Percentiles rank a stretch among this genome's conserved stretches.
phyloP scores from a whole-genome alignment of 306 rosid species.

The Bauhinia variegata region DNA sequence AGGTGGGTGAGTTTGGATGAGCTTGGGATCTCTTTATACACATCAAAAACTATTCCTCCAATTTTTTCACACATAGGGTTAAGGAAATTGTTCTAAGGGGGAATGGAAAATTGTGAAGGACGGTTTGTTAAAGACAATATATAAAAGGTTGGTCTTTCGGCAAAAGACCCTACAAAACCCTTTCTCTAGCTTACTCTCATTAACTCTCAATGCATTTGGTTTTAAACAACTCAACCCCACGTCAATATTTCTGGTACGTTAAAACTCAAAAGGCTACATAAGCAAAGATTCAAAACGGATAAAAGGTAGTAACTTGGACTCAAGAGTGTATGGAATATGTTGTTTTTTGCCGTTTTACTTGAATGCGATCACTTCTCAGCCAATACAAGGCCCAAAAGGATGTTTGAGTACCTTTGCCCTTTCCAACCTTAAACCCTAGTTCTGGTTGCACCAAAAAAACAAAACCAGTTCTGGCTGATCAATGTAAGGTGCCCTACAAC shows the following conservation, averaged over 20 bases:
- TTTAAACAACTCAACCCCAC: slow-evolving; percentile 49
- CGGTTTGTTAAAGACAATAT: slow-evolving; percentile 38
- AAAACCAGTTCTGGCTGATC: not conserved
- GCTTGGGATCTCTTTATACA: slow-evolving; percentile 77
- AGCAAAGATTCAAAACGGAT: not conserved
- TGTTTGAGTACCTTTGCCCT: slow-evolving; percentile 43
- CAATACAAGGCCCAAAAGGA: slow-evolving; percentile 32
- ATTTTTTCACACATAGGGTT: slow-evolving; percentile 41
- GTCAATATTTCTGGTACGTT: slow-evolving; percentile 54
- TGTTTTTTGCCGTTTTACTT: slow-evolving; percentile 30
- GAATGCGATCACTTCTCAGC: slow-evolving; percentile 37
- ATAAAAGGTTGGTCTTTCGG: slow-evolving; percentile 83
- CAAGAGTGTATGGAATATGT: not conserved
- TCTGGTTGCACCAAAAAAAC: not conserved
- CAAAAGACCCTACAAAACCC: slow-evolving; percentile 47
- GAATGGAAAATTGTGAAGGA: slow-evolving; percentile 45
- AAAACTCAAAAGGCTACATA: slow-evolving; percentile 50
- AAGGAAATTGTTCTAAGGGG: slow-evolving; percentile 32
- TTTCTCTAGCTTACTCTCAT: slow-evolving; percentile 30
- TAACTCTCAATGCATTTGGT: slow-evolving; percentile 40
- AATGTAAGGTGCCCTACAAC: too few species aligned
- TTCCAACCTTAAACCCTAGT: slow-evolving; percentile 26
- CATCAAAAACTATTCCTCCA: slow-evolving; percentile 51
- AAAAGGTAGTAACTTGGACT: not conserved
- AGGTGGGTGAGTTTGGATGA: slow-evolving; percentile 56